Base-by-base conservation (phyloP, 148 eudicot species). In the Rhododendron kiyosumense region DNA sequence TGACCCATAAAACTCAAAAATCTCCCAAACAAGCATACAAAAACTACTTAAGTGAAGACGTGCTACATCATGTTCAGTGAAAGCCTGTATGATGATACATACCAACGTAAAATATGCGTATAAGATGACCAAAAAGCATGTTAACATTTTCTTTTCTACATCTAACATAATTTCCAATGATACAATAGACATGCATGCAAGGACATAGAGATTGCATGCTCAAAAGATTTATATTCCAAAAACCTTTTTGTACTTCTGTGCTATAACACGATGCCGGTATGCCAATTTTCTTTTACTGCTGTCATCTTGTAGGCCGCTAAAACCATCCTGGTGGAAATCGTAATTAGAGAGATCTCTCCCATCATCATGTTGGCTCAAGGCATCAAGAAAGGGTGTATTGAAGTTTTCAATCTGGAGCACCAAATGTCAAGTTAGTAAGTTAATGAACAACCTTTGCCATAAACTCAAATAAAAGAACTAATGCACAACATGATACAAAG, bases 241-340 rank as follows among this genome's bases (percentile, higher is more conserved):
- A 57, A 96, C 99, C 99, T 95, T 92, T 83, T 89, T 90, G 91
- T 94, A 96, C 89, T 95, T 95, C 34, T 93, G 87, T 38, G 93
- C 91, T 83, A 93, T 87, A 14, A 88, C 78, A 30, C 98, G 94
- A 87, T 92, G 97, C 46, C 98, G 92, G 82, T 94, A 95, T 15
- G 95, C 95, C 38, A 95, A 91, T 89, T 94, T 96, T 83, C 93
- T 92, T 89, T 91, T 93, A 86, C 94, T 94, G 78, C 69, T 77
- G 48, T 92, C 94, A 87, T 95, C 97, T 71, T 41, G 36, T 34
- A 90, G 93, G 76, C 93, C 84, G 77, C 91, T 86, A 79, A 96
- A 82, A 52, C 88, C 88, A 90, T 95, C 98, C 86, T 91, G 85
- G 52, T 85, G 86, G 88, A 96, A 96, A 90, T 94, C 86, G 84